Evolutionary conservation across 352 stramenopile genomes (phyloP), one percentile per base, ranked within the genome.

Genomic region (Globisporangium alternatum): DNA sequence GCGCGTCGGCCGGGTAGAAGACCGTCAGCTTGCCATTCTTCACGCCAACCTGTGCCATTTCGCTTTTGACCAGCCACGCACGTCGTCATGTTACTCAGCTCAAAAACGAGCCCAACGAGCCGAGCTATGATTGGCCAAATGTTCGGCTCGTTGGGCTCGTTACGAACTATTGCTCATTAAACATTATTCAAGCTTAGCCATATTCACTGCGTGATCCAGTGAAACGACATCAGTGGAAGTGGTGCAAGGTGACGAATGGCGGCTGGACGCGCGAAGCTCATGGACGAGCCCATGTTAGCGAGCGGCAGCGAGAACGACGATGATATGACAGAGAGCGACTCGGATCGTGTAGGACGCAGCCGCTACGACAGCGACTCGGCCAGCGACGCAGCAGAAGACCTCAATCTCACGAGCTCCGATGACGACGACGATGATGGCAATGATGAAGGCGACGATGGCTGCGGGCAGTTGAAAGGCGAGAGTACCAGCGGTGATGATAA

Each of bases 1-100:
- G 67, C 39, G 25, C 45, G 35, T 19, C 70, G 45, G 45, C 48
- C 47, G 58, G 49, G 45, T 77, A 71, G 63, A 91, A 79, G 51
- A 93, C 64, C 51, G 59, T 64, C 56, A 93, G 67, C 51, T 76
- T 67, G 22, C 81, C 79, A 31, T 79, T 76, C 69, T 88, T 88
- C n/a, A 93, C 65, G 52, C 84, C 84, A 13, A 93, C 66, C 13
- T 61, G 65, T 51, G 72, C 58, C 60, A 75, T 69, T 39, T 31
- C 9, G 51, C 49, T 22, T 57, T 28, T 47, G 15, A 47, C 41
- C 41, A 47, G 15, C 41, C 41, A 47, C 41, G 30, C 49, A 41
- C 52, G 31, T 30, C 52, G 15, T 22, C 17, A 3, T 10, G 9
- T 17, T 21, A 47, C 21, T 21, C 41, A 21, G 15, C 35, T 41